Percentiles rank a stretch among this genome's conserved stretches.
Conservation (phyloP, 2,329 filamentous ascomycete genomes). For the Talaromyces sp. region DNA sequence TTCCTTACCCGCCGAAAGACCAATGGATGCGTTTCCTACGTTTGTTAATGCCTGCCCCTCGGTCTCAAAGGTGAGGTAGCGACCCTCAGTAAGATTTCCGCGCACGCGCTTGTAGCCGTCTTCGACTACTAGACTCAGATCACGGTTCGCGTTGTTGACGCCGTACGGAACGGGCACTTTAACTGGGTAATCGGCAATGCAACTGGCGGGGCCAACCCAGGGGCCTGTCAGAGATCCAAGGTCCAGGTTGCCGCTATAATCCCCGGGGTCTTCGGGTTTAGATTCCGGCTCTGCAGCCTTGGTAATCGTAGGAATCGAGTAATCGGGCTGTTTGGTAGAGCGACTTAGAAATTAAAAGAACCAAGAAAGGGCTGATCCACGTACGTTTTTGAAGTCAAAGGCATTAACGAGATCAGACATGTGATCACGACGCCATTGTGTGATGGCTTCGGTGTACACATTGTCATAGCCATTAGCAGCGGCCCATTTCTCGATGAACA, state of each 20-base stretch:
- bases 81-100: slow-evolving; percentile 51
- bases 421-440: slow-evolving; percentile 41
- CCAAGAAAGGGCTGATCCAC: neutral
- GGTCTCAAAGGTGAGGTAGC: slow-evolving; percentile 49
- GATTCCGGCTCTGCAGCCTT: slow-evolving; percentile 39
- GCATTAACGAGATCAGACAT: slow-evolving; percentile 48
- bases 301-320: slow-evolving; percentile 44
- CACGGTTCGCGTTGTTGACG: slow-evolving; percentile 29
- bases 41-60: slow-evolving; percentile 40
- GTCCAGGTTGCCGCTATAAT: neutral
- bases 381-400: slow-evolving; percentile 40
- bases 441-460: slow-evolving; percentile 38
- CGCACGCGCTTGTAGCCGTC: slow-evolving; percentile 50
- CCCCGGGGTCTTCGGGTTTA: slow-evolving; percentile 28
- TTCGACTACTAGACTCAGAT: slow-evolving; percentile 36
- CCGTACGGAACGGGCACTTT: slow-evolving; percentile 43
- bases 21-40: slow-evolving; percentile 10
- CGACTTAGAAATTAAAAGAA: neutral
- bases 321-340: slow-evolving; percentile 37
- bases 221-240: neutral
- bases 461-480: slow-evolving; percentile 37
- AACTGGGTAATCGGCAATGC: neutral
- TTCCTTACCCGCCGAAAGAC: slow-evolving; percentile 19
- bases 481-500: slow-evolving; percentile 50
- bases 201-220: neutral